phyloP scores from a whole-genome alignment of 805 yeast species.

The Torulaspora gathmanii region DNA sequence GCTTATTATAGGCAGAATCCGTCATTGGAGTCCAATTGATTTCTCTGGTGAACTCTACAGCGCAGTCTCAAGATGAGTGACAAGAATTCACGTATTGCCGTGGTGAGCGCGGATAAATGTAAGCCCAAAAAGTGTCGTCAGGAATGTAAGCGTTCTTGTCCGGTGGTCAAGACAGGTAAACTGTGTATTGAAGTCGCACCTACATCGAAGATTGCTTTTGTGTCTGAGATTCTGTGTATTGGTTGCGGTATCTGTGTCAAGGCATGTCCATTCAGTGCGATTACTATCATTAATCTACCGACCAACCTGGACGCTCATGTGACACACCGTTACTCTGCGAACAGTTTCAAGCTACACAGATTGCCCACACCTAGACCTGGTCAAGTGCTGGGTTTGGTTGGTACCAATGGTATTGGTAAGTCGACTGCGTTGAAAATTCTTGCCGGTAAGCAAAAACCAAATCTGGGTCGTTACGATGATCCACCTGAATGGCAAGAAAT shows the following conservation, averaged over 20 bases:
- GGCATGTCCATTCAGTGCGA: slow-evolving; percentile 97
- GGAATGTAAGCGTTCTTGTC: slow-evolving; percentile 95
- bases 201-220: slow-evolving; percentile 84
- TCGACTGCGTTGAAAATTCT: slow-evolving; percentile 94
- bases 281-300: slow-evolving; percentile 91
- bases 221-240: slow-evolving; percentile 89
- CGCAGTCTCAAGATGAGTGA: slow-evolving; percentile 30
- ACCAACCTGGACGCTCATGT: slow-evolving; percentile 89
- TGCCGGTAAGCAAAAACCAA: slow-evolving; percentile 97
- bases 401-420: slow-evolving; percentile 99
- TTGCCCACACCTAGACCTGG: slow-evolving; percentile 99
- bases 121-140: slow-evolving; percentile 98
- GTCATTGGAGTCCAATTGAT: not conserved
- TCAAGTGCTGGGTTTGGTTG: slow-evolving; percentile 95
- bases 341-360: slow-evolving; percentile 94
- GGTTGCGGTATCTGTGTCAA: slow-evolving; percentile 99
- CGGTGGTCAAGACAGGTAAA: slow-evolving; percentile 96
- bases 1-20: not conserved
- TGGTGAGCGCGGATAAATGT: slow-evolving; percentile 89
- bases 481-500: slow-evolving; percentile 98
- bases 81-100: slow-evolving; percentile 81
- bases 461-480: slow-evolving; percentile 86
- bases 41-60: not conserved
- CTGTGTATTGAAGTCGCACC: slow-evolving; percentile 96
- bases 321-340: slow-evolving; percentile 96